phyloP scores from a whole-genome alignment of 192 early-diverging fungal genomes.

The Lobosporangium transversale region DNA sequence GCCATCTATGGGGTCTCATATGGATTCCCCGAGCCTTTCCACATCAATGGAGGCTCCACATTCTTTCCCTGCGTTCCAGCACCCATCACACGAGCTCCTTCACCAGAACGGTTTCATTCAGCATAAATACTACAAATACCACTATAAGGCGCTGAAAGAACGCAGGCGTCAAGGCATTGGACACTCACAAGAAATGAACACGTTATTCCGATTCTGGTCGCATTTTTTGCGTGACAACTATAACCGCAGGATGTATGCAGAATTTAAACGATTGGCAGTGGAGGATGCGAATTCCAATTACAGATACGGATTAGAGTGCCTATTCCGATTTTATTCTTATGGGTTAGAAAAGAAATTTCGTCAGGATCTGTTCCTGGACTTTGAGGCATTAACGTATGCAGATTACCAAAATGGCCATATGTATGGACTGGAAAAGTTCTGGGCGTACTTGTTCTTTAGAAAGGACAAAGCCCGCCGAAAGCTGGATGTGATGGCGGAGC shows the following conservation, averaged over 20 bases:
- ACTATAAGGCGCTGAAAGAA: conserved; percentile 91
- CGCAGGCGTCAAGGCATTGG: conserved; percentile 89
- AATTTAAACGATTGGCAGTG: conserved; percentile 89
- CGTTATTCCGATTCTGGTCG: conserved; percentile 96
- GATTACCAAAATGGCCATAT: conserved; percentile 78
- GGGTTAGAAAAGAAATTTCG: conserved; percentile 91
- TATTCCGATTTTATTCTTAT: conserved; percentile 97
- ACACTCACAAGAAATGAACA: conserved; percentile 96
- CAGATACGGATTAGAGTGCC: conserved; percentile 93
- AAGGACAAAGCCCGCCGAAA: conserved; percentile 81
- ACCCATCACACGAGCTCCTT: conserved; percentile 91
- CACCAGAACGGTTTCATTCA: conserved; percentile 96
- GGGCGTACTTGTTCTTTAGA: conserved; percentile 92
- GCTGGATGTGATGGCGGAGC: conserved; percentile 61
- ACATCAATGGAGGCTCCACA: conserved; percentile 63
- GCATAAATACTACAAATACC: conserved; percentile 95
- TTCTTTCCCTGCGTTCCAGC: conserved; percentile 71
- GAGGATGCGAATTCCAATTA: conserved; percentile 88
- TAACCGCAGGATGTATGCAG: conserved; percentile 90
- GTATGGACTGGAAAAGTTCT: conserved; percentile 96
- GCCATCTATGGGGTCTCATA: conserved; percentile 22
- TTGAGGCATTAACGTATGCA: conserved; percentile 81
- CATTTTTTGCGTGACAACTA: conserved; percentile 97
- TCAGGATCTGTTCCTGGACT: conserved; percentile 87
- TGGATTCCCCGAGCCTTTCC: conserved; percentile 32